Conservation (phyloP, 805 yeast species). For the Lachancea thermotolerans region DNA sequence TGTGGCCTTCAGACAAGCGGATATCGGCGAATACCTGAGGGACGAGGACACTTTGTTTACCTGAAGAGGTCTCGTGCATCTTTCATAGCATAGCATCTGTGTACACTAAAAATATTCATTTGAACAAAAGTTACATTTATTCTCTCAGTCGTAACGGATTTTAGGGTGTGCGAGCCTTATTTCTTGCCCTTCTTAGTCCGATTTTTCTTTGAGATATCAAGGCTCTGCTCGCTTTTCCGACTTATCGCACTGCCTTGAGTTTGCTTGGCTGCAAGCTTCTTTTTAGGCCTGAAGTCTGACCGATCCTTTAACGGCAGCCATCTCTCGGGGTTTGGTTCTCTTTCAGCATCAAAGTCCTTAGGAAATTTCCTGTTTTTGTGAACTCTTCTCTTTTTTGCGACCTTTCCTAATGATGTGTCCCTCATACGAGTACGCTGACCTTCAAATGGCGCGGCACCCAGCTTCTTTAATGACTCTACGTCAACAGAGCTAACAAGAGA, state of each 20-base stretch:
- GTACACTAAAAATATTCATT: background rate
- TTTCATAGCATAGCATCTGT: background rate
- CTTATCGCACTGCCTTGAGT: constrained; percentile 53
- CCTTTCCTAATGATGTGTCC: constrained; percentile 7
- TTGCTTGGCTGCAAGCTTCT: constrained; percentile 41
- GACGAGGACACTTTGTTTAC: constrained; percentile 96
- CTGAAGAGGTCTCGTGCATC: constrained; percentile 25
- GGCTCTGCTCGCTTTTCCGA: constrained; percentile 28
- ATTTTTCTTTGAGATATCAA: constrained; percentile 25
- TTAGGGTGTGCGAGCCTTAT: constrained; percentile 3
- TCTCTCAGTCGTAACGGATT: background rate
- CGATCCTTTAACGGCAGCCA: constrained; percentile 90
- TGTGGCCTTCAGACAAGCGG: constrained; percentile 94
- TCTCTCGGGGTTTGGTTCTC: constrained; percentile 60
- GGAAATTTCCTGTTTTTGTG: constrained; percentile 34
- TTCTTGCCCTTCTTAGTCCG: constrained; percentile 24
- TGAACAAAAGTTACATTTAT: background rate
- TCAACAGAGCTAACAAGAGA: constrained; percentile 19
- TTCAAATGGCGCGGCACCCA: constrained; percentile 20
- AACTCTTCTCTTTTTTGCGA: constrained; percentile 30
- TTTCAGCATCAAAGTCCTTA: constrained; percentile 35
- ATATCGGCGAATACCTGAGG: constrained; percentile 95
- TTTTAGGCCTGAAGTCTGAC: constrained; percentile 73
- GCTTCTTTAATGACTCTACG: constrained; percentile 15
- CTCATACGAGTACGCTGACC: constrained; percentile 10